Base-by-base conservation (phyloP, 2,329 filamentous ascomycete species). In the Shiraia bambusicola region DNA sequence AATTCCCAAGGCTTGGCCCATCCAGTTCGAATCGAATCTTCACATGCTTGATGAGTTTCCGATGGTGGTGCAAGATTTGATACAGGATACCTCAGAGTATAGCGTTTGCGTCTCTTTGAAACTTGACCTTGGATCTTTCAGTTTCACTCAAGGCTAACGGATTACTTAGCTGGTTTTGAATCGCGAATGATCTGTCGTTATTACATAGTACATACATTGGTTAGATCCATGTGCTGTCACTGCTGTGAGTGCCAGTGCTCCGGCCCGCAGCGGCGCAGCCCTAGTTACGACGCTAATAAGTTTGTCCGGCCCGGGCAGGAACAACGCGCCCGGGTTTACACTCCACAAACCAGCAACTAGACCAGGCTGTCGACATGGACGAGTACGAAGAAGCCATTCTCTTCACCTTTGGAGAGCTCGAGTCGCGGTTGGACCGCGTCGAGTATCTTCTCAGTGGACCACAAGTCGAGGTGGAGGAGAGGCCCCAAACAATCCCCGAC, bases 341-440 rank as follows among this genome's bases (percentile, higher is more conserved):
- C 38, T 41, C 10, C 38, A 28, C 34, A 43, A 34, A 54, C 46
- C 49, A 42, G 37, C 40, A 47, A 28, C 40, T 22, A 22, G 34
- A 31, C 40, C 40, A 24, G 29, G 4, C 19, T 22, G 19, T 22
- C 40, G 49, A 41, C 44, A 68, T 67, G 65, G 62, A 69, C 52
- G 65, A 66, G 33, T 65, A 69, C 46, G 66, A 69, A 38, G 66
- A 70, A 42, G 59, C 68, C 12, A 51, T 69, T 17, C 52, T 70
- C 12, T 63, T 70, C 49, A 76, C 74, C 2, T 66, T 73, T 36
- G 56, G 65, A 4, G 55, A 72, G 40, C 65, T 77, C 10, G 72
- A 76, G 49, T 70, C 70, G 37, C 67, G 74, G 9, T 56, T 77
- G 32, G 63, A 67, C 26, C 66, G 72, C 4, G 45, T 77, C 22